A percentile compares a stretch with the other conserved stretches of the same genome.
These are phyloP conservation scores for Russula griseocarnosa DNA, from an alignment of 768 basidiomycete species.

Conservation along the genomic window DNA sequence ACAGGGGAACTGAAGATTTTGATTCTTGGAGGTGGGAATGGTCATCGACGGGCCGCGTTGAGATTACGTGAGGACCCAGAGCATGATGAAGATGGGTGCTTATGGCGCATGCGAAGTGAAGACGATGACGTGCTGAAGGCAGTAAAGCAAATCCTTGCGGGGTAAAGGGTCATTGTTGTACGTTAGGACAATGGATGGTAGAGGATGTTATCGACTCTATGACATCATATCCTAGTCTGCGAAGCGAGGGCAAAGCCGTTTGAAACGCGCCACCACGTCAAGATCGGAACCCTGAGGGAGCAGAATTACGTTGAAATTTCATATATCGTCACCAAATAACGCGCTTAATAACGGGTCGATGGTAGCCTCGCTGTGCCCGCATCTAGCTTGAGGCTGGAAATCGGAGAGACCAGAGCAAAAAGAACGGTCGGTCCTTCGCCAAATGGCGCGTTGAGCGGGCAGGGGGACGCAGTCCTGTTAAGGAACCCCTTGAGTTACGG, in stretches of 20 bases:
- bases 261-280: not conserved
- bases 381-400: too few species aligned
- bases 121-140: slow-evolving; percentile 42
- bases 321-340: not conserved
- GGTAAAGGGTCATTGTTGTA: slow-evolving; percentile 9
- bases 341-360: not conserved
- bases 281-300: not conserved
- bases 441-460: not conserved
- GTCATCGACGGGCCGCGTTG: slow-evolving; percentile 39
- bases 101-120: slow-evolving; percentile 64
- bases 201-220: not conserved
- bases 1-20: slow-evolving; percentile 66
- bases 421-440: not conserved
- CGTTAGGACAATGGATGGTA: not conserved
- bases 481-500: not conserved
- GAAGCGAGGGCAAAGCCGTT: not conserved
- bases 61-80: slow-evolving; percentile 50
- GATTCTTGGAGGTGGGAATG: slow-evolving; percentile 33
- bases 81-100: slow-evolving; percentile 59
- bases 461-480: not conserved
- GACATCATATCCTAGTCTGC: not conserved
- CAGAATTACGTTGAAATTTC: not conserved
- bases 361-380: not conserved
- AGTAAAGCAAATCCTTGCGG: slow-evolving; percentile 44
- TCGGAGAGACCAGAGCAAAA: not conserved